Percentiles rank a stretch among this genome's conserved stretches.
phyloP scores from a whole-genome alignment of 345 rosid species.

The Cardiospermum halicacabum region DNA sequence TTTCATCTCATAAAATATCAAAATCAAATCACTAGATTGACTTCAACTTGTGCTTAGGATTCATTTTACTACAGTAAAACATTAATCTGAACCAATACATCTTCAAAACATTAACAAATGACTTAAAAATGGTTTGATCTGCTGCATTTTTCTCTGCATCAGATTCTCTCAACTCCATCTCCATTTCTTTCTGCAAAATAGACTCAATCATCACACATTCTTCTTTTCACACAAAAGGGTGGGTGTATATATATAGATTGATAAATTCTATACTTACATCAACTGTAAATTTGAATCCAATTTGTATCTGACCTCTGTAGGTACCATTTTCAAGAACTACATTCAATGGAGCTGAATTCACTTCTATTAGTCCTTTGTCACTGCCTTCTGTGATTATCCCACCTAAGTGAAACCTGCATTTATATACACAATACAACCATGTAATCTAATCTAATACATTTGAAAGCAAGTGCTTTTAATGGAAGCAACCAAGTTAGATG shows the following conservation, averaged over 20 bases:
- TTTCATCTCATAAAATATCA: not conserved
- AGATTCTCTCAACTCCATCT: constrained; percentile 22
- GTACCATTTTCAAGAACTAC: constrained; percentile 75
- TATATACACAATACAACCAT: too few species aligned
- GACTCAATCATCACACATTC: not conserved
- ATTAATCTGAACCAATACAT: constrained; percentile 42
- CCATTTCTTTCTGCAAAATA: constrained; percentile 35
- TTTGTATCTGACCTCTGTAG: constrained; percentile 57
- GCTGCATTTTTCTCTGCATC: constrained; percentile 18
- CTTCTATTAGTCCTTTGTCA: constrained; percentile 45
- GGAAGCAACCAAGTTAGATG: too few species aligned
- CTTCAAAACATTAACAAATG: constrained; percentile 35
- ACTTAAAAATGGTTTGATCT: constrained; percentile 20
- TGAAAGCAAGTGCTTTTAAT: too few species aligned
- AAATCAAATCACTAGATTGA: constrained; percentile 6
- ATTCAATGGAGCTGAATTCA: constrained; percentile 57
- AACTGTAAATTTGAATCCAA: constrained; percentile 60
- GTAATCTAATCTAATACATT: too few species aligned
- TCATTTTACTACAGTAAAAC: not conserved
- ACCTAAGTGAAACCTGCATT: constrained; percentile 54
- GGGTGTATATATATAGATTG: not conserved
- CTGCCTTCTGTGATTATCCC: constrained; percentile 66
- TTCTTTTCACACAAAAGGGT: not conserved
- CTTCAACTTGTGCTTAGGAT: constrained; percentile 12
- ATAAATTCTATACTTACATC: constrained; percentile 31